Evolutionary conservation across 2,329 filamentous ascomycete genomes (phyloP), one percentile per base, ranked within the genome.

Genomic region (Zasmidium angulare): DNA sequence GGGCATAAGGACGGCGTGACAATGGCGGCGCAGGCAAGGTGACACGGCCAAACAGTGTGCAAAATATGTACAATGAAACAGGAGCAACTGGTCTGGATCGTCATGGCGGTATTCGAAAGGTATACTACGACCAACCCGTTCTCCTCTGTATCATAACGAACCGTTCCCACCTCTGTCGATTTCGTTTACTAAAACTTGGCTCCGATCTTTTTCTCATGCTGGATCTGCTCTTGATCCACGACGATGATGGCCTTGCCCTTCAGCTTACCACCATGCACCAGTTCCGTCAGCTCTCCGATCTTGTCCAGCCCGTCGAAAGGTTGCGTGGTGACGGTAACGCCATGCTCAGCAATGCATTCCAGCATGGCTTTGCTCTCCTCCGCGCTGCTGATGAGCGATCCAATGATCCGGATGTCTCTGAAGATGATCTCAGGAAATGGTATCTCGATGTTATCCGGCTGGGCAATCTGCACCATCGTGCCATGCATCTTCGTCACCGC

Each of bases 401-500:
- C 82, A 20, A 77, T 75, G 21, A 85, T 71, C 47, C 75, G 70
- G 22, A 85, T 79, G 65, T 85, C 82, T 6, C 82, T 74, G 67
- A 84, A 82, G 40, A 85, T 74, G 6, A 85, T 65, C 65, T 85
- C 81, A 1, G 67, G 67, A 58, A 78, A 79, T 0, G 78, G 77
- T 14, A 79, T 73, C 22, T 58, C 59, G 14, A 78, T 68, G 11
- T 71, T 66, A 31, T 75, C 69, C 9, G 75, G 76, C 62, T 86
- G 84, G n/a, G 83, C 84, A 50, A 87, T 79, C 69, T 87, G 83
- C 1, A 87, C 75, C 67, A 86, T 75, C 0, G 75, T 78, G 1
- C 83, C 84, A 66, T 87, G 85, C 78, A 82, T 85, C 66, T 77
- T 81, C 0, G 85, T 87, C 0, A 85, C 74, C 0, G 83, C 83